phyloP scores from a whole-genome alignment of 331 rosid genomes.

The Pyrus hybrid region DNA sequence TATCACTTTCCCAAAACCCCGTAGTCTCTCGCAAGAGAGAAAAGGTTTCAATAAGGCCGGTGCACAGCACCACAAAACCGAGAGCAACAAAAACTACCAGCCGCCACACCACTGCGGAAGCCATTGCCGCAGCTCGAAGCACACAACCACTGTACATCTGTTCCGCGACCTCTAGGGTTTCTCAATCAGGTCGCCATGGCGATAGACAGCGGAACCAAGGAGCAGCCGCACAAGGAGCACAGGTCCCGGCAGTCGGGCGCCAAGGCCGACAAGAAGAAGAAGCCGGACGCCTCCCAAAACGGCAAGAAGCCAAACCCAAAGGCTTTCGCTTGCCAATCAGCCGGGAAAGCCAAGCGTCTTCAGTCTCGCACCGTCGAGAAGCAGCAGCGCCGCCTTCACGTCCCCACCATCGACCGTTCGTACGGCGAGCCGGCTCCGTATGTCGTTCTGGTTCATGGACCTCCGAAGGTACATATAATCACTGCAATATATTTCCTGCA shows the following conservation, averaged over 20 bases:
- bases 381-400: slow-evolving; percentile 89
- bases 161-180: not conserved
- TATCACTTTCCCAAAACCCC: not conserved
- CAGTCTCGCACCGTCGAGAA: slow-evolving; percentile 87
- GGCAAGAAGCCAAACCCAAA: slow-evolving; percentile 58
- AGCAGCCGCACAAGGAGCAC: slow-evolving; percentile 69
- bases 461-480: slow-evolving; percentile 53
- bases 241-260: slow-evolving; percentile 71
- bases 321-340: slow-evolving; percentile 71
- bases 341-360: slow-evolving; percentile 68
- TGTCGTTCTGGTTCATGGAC: slow-evolving; percentile 87
- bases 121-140: not conserved
- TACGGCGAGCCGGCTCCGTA: slow-evolving; percentile 79
- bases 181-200: slow-evolving; percentile 35
- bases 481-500: not conserved
- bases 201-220: slow-evolving; percentile 31
- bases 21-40: not conserved
- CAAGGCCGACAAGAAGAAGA: slow-evolving; percentile 41
- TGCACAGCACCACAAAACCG: not conserved
- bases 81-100: not conserved
- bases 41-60: not conserved
- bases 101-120: not conserved
- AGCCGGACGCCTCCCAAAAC: slow-evolving; percentile 23
- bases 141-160: not conserved
- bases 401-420: slow-evolving; percentile 62